These are phyloP conservation scores for Aspergillus ostianus DNA, from an alignment of 495 filamentous ascomycete genomes.

Conservation along the genomic window DNA sequence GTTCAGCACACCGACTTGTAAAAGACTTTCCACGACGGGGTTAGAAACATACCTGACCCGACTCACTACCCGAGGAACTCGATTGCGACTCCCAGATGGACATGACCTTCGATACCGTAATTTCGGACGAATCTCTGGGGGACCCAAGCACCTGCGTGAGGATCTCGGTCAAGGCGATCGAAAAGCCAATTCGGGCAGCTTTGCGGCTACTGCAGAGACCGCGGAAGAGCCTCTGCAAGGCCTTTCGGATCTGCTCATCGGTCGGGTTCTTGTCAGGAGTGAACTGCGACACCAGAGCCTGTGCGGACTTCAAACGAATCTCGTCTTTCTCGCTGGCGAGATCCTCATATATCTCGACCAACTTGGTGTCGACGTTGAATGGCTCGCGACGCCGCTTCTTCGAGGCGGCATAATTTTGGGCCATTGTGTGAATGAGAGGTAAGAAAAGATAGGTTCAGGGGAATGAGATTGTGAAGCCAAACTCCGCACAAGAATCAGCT, in stretches of 20 bases:
- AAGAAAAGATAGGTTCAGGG: too few species aligned
- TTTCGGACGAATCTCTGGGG: constrained; percentile 33
- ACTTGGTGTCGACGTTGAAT: constrained; percentile 45
- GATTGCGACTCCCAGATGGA: constrained; percentile 69
- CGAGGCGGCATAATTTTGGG: constrained; percentile 23
- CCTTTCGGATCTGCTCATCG: constrained; percentile 43
- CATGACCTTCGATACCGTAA: constrained; percentile 50
- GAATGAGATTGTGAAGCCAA: not conserved
- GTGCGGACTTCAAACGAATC: constrained; percentile 48
- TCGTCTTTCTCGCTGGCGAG: constrained; percentile 53
- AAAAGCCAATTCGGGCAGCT: constrained; percentile 87
- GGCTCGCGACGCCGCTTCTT: constrained; percentile 49
- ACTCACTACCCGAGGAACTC: constrained; percentile 57
- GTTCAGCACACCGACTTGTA: not conserved
- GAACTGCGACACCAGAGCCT: constrained; percentile 46
- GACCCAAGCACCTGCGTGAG: constrained; percentile 54
- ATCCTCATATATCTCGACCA: constrained; percentile 57
- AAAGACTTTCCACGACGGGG: not conserved
- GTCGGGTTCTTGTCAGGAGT: constrained; percentile 39
- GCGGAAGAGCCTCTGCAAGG: constrained; percentile 67
- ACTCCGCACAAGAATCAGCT: not conserved
- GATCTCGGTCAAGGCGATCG: constrained; percentile 82
- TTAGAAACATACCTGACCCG: constrained; percentile 52
- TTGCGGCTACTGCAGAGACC: constrained; percentile 89
- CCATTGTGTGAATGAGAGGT: constrained; percentile 20